Evolutionary conservation across 1,284 basidiomycete genomes (phyloP).

Genomic region (Pyrrhoderma noxium): DNA sequence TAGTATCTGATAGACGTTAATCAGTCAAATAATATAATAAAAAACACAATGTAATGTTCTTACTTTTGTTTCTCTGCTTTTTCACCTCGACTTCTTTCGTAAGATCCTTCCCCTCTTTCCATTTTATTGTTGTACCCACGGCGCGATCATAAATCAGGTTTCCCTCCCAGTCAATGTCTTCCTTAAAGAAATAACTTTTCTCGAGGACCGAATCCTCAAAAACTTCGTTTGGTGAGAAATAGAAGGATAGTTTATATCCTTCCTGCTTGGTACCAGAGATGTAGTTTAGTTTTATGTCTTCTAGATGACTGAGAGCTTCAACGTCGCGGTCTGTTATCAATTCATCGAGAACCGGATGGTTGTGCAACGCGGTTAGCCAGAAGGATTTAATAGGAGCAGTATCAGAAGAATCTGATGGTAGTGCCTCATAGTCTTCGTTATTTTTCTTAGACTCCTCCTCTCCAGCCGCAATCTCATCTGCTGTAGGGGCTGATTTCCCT

Average conservation of each 20-base stretch:
- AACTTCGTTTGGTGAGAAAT: constrained; percentile 79
- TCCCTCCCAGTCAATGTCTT: constrained; percentile 88
- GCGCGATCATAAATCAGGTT: constrained; percentile 96
- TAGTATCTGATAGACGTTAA: constrained; percentile 57
- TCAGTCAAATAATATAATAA: too few species aligned
- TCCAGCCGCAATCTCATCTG: constrained; percentile 81
- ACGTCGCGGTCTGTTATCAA: constrained; percentile 93
- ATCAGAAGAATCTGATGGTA: constrained; percentile 40
- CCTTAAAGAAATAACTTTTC: constrained; percentile 95
- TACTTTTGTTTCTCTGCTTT: constrained; percentile 98
- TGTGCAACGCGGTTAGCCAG: constrained; percentile 95
- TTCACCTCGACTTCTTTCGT: constrained; percentile 98
- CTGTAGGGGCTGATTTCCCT: constrained; percentile 69
- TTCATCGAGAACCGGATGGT: constrained; percentile 82
- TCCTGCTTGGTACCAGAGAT: constrained; percentile 47
- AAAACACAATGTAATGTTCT: too few species aligned
- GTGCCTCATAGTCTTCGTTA: constrained; percentile 53
- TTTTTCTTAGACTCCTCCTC: constrained; percentile 61
- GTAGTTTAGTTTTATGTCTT: constrained; percentile 64
- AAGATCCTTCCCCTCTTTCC: constrained; percentile 98
- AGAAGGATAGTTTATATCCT: constrained; percentile 88
- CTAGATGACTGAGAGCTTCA: constrained; percentile 62
- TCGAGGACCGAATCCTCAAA: constrained; percentile 81
- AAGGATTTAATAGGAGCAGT: constrained; percentile 83
- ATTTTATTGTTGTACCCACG: constrained; percentile 85